Base-by-base conservation (phyloP, 352 stramenopile species). In the Phytophthora citrophthora region DNA sequence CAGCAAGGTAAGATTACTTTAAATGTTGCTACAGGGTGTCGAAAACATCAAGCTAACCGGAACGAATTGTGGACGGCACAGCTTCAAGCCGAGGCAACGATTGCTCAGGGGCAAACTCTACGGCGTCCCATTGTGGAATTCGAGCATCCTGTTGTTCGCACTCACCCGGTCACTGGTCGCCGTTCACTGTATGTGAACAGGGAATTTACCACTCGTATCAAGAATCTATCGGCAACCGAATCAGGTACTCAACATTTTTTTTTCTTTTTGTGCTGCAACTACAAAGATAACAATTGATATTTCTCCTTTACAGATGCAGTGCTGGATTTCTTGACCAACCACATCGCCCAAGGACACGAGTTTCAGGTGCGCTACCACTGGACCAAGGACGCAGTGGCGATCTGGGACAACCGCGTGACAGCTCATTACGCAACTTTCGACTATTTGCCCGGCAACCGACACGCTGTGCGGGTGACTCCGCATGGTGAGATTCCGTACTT, bases 121-220 rank as follows among this genome's bases (percentile, higher is more conserved):
- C 71, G 69, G 26, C 74, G 74, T 2, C 58, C 61, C 9, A 49
- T 61, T 12, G 71, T 77, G 12, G 71, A 74, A 48, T 74, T 70
- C 3, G 68, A 76, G 26, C 76, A 84, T 50, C 72, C 76, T 1
- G 62, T 84, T n/a, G 61, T 84, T 26, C 72, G 72, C 36, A 84
- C 70, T 8, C 76, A 84, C 47, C 76, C 76, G 1, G 58, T 60
- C 2, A 60, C 58, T 8, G 58, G 58, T n/a, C 58, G 58, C 9
- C 59, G 54, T 11, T 51, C 69, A 52, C 39, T 84, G 24, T 81
- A 63, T 24, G 72, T 79, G 40, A 84, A 84, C 53, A 36, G 26
- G 0, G 55, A 53, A 5, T 84, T 84, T 59, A 84, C 76, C 5
- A 73, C 52, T 24, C 72, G 69, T 23, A 81, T 84, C 52, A 60